phyloP scores from a whole-genome alignment of 768 basidiomycete species.

The Sporobolomyces roseus region DNA sequence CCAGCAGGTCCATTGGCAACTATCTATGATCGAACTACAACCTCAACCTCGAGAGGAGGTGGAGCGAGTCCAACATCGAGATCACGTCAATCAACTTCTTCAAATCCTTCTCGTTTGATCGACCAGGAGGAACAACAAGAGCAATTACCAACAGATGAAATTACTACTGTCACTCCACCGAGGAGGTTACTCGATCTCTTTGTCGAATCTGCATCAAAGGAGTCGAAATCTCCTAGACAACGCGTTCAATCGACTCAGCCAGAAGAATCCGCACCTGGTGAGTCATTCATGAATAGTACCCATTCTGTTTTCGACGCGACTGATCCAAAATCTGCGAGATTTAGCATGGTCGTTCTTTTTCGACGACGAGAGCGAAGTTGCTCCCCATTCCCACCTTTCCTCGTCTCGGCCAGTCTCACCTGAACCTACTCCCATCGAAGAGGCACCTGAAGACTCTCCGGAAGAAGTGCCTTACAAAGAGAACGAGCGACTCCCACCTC shows the following conservation, averaged over 20 bases:
- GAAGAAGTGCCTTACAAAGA: constrained; percentile 3
- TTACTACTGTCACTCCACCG: neutral
- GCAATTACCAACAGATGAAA: constrained; percentile 6
- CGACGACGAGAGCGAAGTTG: neutral
- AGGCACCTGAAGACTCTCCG: neutral
- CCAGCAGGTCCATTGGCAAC: constrained; percentile 1
- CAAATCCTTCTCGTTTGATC: neutral
- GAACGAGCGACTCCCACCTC: neutral
- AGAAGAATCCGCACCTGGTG: neutral
- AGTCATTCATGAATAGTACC: neutral
- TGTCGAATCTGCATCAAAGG: neutral
- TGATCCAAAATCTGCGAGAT: neutral
- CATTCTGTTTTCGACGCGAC: too few species aligned
- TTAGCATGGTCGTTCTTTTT: constrained; percentile 30
- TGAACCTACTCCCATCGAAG: neutral
- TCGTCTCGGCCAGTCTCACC: too few species aligned
- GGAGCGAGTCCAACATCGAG: neutral
- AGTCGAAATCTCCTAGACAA: neutral
- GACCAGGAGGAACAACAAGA: constrained; percentile 18
- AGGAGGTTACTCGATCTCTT: constrained; percentile 28
- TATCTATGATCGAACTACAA: constrained; percentile 13
- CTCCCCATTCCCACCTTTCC: neutral
- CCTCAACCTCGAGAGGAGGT: neutral
- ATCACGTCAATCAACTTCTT: neutral
- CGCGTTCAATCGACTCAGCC: neutral